Conservation (phyloP, 805 yeast species). For the Lipomyces starkeyi region DNA sequence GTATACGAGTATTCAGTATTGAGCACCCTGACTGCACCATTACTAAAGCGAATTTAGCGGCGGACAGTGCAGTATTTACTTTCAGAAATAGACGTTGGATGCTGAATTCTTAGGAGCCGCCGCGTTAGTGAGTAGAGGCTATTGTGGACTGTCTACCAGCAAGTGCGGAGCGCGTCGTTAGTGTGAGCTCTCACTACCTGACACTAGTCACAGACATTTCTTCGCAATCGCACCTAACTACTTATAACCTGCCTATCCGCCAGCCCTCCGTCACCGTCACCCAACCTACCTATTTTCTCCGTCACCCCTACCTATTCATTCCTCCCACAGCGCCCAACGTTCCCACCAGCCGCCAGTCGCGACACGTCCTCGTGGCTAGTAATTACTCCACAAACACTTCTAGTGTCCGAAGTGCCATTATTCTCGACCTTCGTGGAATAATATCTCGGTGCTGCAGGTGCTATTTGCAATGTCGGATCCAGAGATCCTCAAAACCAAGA, state of each 20-base stretch:
- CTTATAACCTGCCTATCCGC: neutral
- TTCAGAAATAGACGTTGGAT: no score
- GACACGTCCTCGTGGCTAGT: neutral
- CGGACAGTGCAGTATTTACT: no score
- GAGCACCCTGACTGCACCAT: no score
- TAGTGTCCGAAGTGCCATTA: neutral
- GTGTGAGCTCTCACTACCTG: neutral
- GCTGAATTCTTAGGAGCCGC: no score
- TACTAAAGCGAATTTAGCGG: no score
- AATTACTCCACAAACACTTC: neutral
- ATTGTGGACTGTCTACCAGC: neutral
- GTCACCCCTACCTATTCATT: neutral
- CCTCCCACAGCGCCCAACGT: neutral
- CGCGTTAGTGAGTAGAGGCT: neutral
- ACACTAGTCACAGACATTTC: neutral
- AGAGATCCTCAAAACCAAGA: conserved; percentile 42
- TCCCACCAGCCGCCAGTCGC: neutral
- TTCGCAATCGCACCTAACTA: neutral
- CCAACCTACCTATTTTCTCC: neutral
- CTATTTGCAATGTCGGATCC: conserved; percentile 16
- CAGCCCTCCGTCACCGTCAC: neutral
- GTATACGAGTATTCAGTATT: no score
- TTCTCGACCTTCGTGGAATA: neutral
- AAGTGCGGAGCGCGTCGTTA: neutral
- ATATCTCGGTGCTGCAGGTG: no score